phyloP scores from a whole-genome alignment of 495 filamentous ascomycete genomes.

The Letharia lupina region DNA sequence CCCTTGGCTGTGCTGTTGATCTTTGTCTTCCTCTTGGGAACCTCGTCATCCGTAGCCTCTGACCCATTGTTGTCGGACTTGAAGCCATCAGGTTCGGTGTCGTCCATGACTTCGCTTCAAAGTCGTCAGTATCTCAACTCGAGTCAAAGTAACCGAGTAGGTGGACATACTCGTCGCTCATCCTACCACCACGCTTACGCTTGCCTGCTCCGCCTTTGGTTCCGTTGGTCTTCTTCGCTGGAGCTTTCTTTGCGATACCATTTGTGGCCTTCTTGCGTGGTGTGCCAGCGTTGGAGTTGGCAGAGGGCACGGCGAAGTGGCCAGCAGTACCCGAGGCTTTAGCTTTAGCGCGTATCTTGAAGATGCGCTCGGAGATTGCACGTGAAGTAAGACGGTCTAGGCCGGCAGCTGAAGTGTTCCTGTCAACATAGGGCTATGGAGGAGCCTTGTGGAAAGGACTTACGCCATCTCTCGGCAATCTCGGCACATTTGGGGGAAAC shows the following conservation, averaged over 20 bases:
- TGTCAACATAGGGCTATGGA: not conserved
- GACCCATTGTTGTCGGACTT: not conserved
- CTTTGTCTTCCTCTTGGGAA: not conserved
- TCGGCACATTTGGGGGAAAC: conserved; percentile 34
- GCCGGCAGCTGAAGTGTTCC: conserved; percentile 20
- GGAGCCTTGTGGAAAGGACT: conserved; percentile 18
- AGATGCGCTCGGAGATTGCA: conserved; percentile 42
- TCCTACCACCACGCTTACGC: not conserved
- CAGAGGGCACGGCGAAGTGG: conserved; percentile 9
- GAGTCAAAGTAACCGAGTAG: not conserved
- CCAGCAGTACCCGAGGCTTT: conserved; percentile 11
- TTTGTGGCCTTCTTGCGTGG: conserved; percentile 8
- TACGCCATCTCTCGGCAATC: conserved; percentile 41
- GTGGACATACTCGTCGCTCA: conserved; percentile 7
- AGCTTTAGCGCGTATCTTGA: conserved; percentile 33
- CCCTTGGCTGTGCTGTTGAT: not conserved
- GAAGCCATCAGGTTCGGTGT: not conserved
- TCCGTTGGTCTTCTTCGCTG: conserved; percentile 4
- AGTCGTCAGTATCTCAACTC: not conserved
- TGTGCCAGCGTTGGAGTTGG: conserved; percentile 7
- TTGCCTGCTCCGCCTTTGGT: not conserved
- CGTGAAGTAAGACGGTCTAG: conserved; percentile 36
- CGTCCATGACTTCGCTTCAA: not conserved
- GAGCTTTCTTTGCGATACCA: not conserved
- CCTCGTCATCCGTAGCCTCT: not conserved